Base-by-base conservation (phyloP, 441 rosid genomes). In the Adansonia grandidieri region DNA sequence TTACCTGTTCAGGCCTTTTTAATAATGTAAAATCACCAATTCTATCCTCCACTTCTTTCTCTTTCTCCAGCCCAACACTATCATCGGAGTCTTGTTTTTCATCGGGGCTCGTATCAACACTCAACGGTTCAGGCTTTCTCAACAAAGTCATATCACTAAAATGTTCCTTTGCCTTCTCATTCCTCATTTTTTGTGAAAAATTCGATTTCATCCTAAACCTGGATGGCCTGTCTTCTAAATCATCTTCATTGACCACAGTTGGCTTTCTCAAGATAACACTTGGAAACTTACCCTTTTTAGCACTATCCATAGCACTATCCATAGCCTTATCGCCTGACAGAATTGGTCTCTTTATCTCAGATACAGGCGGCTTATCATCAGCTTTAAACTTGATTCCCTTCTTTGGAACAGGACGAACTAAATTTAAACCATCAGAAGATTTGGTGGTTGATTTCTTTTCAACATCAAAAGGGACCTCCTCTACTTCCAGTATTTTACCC, bases 181-280 rank as follows among this genome's bases (percentile, higher is more conserved):
- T 88, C 73, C 86, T 86, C 96, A 91, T 84, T 79, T 81, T 88
- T 80, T 90, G 50, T 6, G 92, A 91, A 86, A 93, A 87, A 85
- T 89, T 96, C 9, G 91, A 88, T 69, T 84, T 84, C 76, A 92
- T 86, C 68, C 86, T 88, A 83, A 91, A 83, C 84, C 81, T 88
- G 13, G 91, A 85, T 42, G 86, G 90, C 75, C 81, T 87, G 73
- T 89, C 92, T 62, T 85, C 86, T 15, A 82, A 88, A 42, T 85
- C 92, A 80, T 82, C 91, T 78, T 81, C 90, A 62, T 87, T 89
- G 78, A 80, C 86, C 50, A 90, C n/a, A 45, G 84, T 76, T 9
- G 97, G 98, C 86, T 90, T 96, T 80, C 98, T 89, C 89, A 96
- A 81, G 69, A 91, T 88, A 83, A 92, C 97, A 89, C 93, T 88